Base-by-base conservation (phyloP, 495 filamentous ascomycete genomes). In the Xylaria castorea region DNA sequence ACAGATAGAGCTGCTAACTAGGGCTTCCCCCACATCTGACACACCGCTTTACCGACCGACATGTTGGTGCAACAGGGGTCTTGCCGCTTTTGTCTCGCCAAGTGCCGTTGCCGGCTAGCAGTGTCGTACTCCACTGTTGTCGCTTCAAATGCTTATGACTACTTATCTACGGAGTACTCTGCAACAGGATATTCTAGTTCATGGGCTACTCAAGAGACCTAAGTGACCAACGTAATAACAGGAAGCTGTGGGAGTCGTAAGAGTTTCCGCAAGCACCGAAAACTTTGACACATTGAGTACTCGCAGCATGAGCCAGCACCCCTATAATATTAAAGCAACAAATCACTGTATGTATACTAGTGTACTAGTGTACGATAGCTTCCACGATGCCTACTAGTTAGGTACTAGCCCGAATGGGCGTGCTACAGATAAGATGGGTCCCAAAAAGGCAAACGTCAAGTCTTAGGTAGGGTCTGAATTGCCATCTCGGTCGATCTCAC, bases 21-120 rank as follows among this genome's bases (percentile, higher is more conserved):
- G 22, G 46, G 32, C 12, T 9, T 1, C 25, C 44, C 32, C 65
- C 66, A 57, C 34, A 40, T 57, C 9, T 12, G 30, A 44, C 66
- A 68, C 66, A 68, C 66, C 66, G 66, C 50, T 44, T 57, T 68
- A 68, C 66, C 64, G 34, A 40, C 50, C 66, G 30, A 30, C 66
- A 8, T 51, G 50, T 57, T 68, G n/a, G 50, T 22, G 50, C 36
- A 9, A 4, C 50, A 68, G 50, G 66, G 66, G 66, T 55, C 66
- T 44, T 68, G 48, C 64, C 50, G 48, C 66, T 57, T 55, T 25
- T 27, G 61, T 64, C 61, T 25, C 25, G 61, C 38, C 27, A 64
- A 64, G 36, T 44, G 61, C 61, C 61, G 61, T 38, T n/a, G 58
- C 58, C 34, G 34, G 27, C 57, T 16, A 60, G 48, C n/a, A 11